Conservation (phyloP, 371 early-diverging fungal genomes). For the Mortierella sp. region DNA sequence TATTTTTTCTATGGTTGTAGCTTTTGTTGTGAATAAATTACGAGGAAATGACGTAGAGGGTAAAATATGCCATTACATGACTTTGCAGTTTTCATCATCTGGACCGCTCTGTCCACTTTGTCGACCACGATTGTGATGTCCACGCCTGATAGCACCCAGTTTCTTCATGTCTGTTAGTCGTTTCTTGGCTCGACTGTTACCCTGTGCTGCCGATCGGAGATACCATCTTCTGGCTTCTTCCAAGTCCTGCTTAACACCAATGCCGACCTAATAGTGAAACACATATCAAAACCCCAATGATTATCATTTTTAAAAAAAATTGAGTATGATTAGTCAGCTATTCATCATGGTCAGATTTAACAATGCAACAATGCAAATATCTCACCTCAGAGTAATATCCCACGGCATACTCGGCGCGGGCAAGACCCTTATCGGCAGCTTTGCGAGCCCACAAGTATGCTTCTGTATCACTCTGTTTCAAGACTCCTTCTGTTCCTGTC, state of each 20-base stretch:
- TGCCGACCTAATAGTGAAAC: conserved; percentile 64
- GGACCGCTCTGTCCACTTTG: conserved; percentile 29
- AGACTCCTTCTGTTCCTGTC: conserved; percentile 84
- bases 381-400: conserved; percentile 85
- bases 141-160: conserved; percentile 60
- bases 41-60: not conserved
- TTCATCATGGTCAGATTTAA: not conserved
- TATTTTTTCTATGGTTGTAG: too few relatives aligned
- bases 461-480: conserved; percentile 85
- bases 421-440: conserved; percentile 85
- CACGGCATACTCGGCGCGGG: conserved; percentile 92
- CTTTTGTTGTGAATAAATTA: not conserved
- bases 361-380: not conserved
- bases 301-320: too few relatives aligned
- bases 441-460: conserved; percentile 91
- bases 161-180: conserved; percentile 81
- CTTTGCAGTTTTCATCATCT: conserved; percentile 52
- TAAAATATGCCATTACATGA: conserved; percentile 25
- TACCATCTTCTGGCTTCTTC: conserved; percentile 87
- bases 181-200: conserved; percentile 79
- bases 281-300: not conserved
- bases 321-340: not conserved
- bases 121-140: conserved; percentile 45
- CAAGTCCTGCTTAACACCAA: conserved; percentile 75
- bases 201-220: conserved; percentile 80